Conservation (phyloP, 371 early-diverging fungal species). For the Paraphysoderma sedebokerense region DNA sequence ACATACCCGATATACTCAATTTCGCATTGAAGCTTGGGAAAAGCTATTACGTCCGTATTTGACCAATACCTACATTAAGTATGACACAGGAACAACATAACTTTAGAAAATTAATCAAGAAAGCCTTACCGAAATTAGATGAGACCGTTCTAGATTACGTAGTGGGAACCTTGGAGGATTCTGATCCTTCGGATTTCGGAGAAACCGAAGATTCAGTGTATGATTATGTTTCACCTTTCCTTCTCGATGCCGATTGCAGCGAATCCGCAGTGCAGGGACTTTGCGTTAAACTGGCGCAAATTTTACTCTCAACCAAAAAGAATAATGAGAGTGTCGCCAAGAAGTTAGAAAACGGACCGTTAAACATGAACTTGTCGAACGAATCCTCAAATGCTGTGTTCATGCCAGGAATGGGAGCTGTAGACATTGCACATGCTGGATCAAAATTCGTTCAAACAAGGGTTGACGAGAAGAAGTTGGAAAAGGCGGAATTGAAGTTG, state of each 20-base stretch:
- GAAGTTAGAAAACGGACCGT: slow-evolving; percentile 29
- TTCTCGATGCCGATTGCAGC: slow-evolving; percentile 36
- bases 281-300: slow-evolving; percentile 13
- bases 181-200: slow-evolving; percentile 33
- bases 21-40: no score
- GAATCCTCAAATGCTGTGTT: slow-evolving; percentile 35
- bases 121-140: slow-evolving; percentile 44
- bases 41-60: no score
- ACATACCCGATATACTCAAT: no score
- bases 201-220: slow-evolving; percentile 48
- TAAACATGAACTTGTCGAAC: slow-evolving; percentile 36
- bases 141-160: slow-evolving; percentile 61
- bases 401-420: slow-evolving; percentile 16
- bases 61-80: no score
- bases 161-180: slow-evolving; percentile 63
- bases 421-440: slow-evolving; percentile 45
- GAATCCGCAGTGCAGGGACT: slow-evolving; percentile 7
- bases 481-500: slow-evolving; percentile 84
- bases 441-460: slow-evolving; percentile 54
- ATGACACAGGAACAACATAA: no score
- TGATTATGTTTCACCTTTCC: slow-evolving; percentile 72
- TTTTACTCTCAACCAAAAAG: slow-evolving; percentile 5
- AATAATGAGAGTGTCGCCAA: background rate
- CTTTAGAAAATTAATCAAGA: background rate
- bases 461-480: slow-evolving; percentile 77